Base-by-base conservation (phyloP, 2,329 filamentous ascomycete genomes). In the Penicillium sp. region DNA sequence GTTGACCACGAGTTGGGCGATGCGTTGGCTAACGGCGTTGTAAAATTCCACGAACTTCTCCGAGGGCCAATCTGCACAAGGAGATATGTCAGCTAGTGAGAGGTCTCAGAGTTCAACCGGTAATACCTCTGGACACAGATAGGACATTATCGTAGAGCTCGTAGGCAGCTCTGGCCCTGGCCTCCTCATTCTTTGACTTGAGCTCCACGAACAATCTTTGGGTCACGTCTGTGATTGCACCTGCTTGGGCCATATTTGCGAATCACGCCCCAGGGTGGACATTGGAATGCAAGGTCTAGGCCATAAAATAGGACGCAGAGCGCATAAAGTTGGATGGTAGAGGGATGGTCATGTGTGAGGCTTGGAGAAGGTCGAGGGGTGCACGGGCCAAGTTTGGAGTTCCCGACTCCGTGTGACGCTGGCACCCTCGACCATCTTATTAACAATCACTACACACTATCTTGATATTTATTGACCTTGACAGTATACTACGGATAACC, bases 11-110 rank as follows among this genome's bases (percentile, higher is more conserved):
- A 97, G 81, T 61, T 82, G 79, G 52, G 84, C 84, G 65, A 90
- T 87, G 55, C 83, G 82, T 62, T 79, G 77, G 68, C 84, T 87
- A 59, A 89, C 82, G 54, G 84, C 79, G 67, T 83, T 84, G 71
- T 89, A 89, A 72, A 86, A 87, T 62, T 83, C 81, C 55, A 80
- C 75, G 75, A 97, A 97, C 60, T 88, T 86, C 68, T 94, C 91
- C 50, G 88, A 82, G 25, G 85, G 84, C 69, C 94, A 84, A 75
- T 97, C 94, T 87, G 66, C 16, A 49, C 47, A 37, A 32, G 34
- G 25, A 32, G 40, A 46, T 21, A 25, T 21, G 50, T 65, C 40
- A 70, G 62, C 38, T 50, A 27, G 16, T 15, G 7, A 46, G 15
- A 29, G 18, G 16, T 44, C 46, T 18, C 7, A 27, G 42, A 6